Percentiles rank a stretch among this genome's conserved stretches.
phyloP scores from a whole-genome alignment of 331 rosid species.

The Cydonia oblonga region DNA sequence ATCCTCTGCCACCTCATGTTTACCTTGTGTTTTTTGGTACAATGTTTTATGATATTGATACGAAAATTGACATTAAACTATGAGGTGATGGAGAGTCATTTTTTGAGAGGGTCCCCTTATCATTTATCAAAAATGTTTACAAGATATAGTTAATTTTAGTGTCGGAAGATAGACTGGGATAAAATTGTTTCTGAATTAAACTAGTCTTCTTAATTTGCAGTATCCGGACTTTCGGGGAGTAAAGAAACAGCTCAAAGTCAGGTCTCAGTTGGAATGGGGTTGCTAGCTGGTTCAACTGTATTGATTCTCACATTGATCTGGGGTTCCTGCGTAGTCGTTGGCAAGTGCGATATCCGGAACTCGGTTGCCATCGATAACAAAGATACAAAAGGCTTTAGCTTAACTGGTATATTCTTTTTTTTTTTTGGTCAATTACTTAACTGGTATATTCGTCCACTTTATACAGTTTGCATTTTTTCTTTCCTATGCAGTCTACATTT shows the following conservation, averaged over 20 bases:
- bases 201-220: conserved; percentile 22
- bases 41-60: no score
- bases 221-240: conserved; percentile 89
- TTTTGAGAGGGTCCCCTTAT: no score
- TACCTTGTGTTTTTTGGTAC: no score
- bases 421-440: no score
- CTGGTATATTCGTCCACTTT: conserved; percentile 28
- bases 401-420: conserved; percentile 60
- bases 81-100: no score
- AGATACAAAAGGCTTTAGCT: conserved; percentile 65
- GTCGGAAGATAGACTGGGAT: no score
- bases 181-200: not conserved
- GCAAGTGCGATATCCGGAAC: conserved; percentile 69
- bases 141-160: not conserved
- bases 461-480: not conserved
- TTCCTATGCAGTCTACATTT: not conserved
- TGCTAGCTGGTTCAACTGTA: conserved; percentile 92
- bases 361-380: conserved; percentile 45
- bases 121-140: no score
- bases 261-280: conserved; percentile 93
- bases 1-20: no score
- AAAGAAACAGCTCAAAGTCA: conserved; percentile 73
- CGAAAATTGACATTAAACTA: no score
- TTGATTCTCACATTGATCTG: conserved; percentile 82
- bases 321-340: conserved; percentile 87